phyloP scores from a whole-genome alignment of 805 yeast species.

The Allodekkera sacchari region DNA sequence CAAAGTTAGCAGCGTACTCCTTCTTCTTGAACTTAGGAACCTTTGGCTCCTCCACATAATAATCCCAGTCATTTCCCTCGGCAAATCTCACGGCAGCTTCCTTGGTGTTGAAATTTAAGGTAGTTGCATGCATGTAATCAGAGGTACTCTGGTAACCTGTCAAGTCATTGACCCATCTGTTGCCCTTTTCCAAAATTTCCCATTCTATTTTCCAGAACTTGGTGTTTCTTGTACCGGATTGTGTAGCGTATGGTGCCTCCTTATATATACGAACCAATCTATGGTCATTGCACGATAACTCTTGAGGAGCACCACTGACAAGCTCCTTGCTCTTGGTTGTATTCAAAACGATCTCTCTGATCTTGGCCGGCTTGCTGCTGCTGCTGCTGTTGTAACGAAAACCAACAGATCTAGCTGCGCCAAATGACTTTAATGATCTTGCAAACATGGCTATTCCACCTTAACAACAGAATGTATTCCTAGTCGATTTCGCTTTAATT shows the following conservation, averaged over 20 bases:
- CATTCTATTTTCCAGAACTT: conserved; percentile 71
- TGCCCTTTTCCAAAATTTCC: conserved; percentile 69
- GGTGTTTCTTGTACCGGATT: conserved; percentile 52
- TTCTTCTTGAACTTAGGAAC: conserved; percentile 64
- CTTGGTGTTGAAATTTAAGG: conserved; percentile 62
- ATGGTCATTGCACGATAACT: conserved; percentile 35
- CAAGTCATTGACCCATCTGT: conserved; percentile 85
- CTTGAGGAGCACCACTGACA: conserved; percentile 72
- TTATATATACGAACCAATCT: conserved; percentile 72
- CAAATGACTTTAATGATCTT: conserved; percentile 3
- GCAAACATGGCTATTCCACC: conserved; percentile 5
- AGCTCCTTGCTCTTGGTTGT: conserved; percentile 38
- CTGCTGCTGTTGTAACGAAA: conserved; percentile 1
- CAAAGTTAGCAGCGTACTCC: conserved; percentile 65
- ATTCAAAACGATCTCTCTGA: conserved; percentile 10
- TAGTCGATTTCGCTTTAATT: no score
- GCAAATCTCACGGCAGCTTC: conserved; percentile 71
- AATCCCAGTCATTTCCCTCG: conserved; percentile 79
- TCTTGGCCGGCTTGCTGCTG: conserved; percentile 6
- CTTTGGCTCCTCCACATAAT: conserved; percentile 76
- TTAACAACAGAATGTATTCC: no score
- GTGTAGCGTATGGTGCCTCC: conserved; percentile 76
- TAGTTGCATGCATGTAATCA: conserved; percentile 77
- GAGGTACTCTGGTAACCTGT: conserved; percentile 78
- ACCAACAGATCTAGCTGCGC: neutral